These are phyloP conservation scores for Orobanche coerulescens DNA, from an alignment of 257 asterid genomes.

Conservation along the genomic window DNA sequence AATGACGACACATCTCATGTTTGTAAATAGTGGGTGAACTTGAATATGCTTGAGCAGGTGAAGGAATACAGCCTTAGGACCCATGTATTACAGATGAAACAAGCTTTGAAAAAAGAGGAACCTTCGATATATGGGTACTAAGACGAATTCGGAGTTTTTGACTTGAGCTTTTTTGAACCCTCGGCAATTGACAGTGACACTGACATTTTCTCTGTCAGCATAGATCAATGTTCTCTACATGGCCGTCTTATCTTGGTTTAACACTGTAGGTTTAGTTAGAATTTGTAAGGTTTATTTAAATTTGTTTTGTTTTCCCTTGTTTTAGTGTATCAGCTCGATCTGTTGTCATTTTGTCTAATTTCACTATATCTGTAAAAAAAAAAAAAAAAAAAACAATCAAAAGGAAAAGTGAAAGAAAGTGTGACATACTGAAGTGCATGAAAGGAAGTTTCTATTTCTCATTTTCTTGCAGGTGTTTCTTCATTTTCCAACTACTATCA, in stretches of 20 bases:
- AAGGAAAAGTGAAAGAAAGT: slow-evolving; percentile 17
- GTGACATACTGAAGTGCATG: slow-evolving; percentile 3
- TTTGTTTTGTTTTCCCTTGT: slow-evolving; percentile 11
- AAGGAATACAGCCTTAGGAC: slow-evolving; percentile 48
- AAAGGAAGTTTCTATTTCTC: no score
- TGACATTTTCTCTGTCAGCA: background rate
- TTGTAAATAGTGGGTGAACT: slow-evolving; percentile 6
- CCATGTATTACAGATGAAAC: slow-evolving; percentile 41
- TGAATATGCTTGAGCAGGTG: slow-evolving; percentile 34
- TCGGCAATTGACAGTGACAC: background rate
- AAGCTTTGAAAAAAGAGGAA: slow-evolving; percentile 26
- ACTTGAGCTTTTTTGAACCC: slow-evolving; percentile 16
- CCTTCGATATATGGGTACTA: slow-evolving; percentile 14
- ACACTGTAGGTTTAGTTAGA: slow-evolving; percentile 14
- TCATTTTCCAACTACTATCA: no score
- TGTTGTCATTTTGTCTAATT: slow-evolving; percentile 9
- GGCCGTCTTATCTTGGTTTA: background rate
- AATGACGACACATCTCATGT: background rate
- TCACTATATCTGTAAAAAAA: slow-evolving; percentile 14
- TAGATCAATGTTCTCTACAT: slow-evolving; percentile 5
- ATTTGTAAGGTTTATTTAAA: slow-evolving; percentile 8
- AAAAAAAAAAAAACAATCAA: background rate
- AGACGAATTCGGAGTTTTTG: slow-evolving; percentile 14
- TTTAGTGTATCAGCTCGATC: slow-evolving; percentile 5
- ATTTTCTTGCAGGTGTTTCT: no score